Percentiles rank a stretch among this genome's conserved stretches.
phyloP scores from a whole-genome alignment of 2,329 filamentous ascomycete genomes.

The Tolypocladium inflatum region DNA sequence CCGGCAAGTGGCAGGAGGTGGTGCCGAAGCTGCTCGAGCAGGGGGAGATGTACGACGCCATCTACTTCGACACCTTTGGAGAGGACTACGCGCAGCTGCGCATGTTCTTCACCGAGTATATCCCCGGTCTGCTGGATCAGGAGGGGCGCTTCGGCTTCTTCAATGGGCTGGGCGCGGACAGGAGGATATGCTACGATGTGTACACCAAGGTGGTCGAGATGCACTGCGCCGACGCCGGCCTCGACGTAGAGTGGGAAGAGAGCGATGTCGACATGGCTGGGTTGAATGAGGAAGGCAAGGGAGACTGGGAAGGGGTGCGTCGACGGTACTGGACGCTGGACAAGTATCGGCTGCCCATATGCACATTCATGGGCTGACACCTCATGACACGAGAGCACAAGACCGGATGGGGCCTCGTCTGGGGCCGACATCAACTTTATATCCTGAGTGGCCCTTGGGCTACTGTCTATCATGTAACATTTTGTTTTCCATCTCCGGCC shows the following conservation, averaged over 20 bases:
- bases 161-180: constrained; percentile 85
- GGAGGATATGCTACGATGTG: constrained; percentile 90
- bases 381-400: neutral
- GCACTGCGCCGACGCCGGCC: constrained; percentile 78
- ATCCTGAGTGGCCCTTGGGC: neutral
- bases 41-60: constrained; percentile 68
- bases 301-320: constrained; percentile 81
- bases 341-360: constrained; percentile 64
- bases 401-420: neutral
- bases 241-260: constrained; percentile 81
- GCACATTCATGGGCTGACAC: constrained; percentile 58
- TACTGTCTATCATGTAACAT: constrained; percentile 12
- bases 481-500: constrained; percentile 11
- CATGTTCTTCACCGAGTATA: constrained; percentile 78
- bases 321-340: constrained; percentile 85
- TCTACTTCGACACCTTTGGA: constrained; percentile 97
- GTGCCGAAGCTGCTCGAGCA: constrained; percentile 57
- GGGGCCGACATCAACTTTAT: neutral
- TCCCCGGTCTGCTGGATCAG: constrained; percentile 67
- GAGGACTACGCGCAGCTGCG: constrained; percentile 84
- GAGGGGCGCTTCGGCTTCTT: constrained; percentile 77
- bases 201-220: constrained; percentile 89
- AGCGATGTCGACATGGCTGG: constrained; percentile 59
- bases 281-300: constrained; percentile 56
- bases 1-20: constrained; percentile 70